Base-by-base conservation (phyloP, 768 basidiomycete genomes). In the Roridomyces roridus region DNA sequence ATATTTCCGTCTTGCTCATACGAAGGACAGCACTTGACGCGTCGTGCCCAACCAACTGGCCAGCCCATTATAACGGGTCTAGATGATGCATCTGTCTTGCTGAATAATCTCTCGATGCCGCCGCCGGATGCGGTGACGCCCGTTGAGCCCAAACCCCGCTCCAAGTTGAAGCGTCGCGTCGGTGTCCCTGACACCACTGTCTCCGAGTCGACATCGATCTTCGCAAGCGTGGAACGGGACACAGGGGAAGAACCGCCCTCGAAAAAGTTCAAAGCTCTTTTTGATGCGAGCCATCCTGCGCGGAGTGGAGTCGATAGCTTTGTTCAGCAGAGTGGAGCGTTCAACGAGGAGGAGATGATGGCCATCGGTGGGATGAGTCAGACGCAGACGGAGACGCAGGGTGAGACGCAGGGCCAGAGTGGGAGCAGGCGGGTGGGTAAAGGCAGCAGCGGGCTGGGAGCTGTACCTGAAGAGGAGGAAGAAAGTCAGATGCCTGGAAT, bases 201-300 rank as follows among this genome's bases (percentile, higher is more conserved):
- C 3, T 68, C 57, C 15, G 63, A 70, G 15, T 28, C 34, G 31
- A 50, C 46, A 17, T 50, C 58, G 5, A 45, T 55, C 11, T 34
- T 46, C 36, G 67, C 70, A 5, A 50, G 59, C 12, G n/a, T 37
- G 23, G 55, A 35, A 9, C 55, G 65, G 25, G 59, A 55, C 15
- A 55, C 66, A 17, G 60, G 57, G 21, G 69, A 65, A 54, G 85
- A 86, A 59, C 89, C 86, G 0, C 82, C 86, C 3, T 68, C 83
- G 24, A 91, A 91, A 66, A 88, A 84, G 68, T 89, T 86, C 74
- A 87, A 84, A 62, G 83, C 85, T 0, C 74, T 91, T 11, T 91
- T 89, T 59, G 89, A 91, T 17, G 82, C 84, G 9, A 86, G 77
- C 39, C 77, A 86, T 65, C 86, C 85, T 25, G 77, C 78, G 59